Percentiles rank a stretch among this genome's conserved stretches.
These are phyloP conservation scores for Plasmodium chabaudi DNA, from an alignment of 169 alveolate species.

Conservation along the genomic window DNA sequence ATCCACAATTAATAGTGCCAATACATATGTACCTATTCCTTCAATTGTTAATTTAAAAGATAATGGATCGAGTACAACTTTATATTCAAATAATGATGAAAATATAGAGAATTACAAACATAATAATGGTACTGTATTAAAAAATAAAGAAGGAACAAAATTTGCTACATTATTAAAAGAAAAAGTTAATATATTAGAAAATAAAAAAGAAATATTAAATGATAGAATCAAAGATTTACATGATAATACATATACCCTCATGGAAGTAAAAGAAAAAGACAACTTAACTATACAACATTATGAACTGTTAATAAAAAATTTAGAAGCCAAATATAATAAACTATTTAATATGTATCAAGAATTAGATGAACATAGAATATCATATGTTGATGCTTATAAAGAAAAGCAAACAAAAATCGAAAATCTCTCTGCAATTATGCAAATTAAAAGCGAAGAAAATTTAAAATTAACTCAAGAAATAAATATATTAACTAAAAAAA, in stretches of 20 bases:
- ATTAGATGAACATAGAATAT: constrained; percentile 70
- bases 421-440: constrained; percentile 68
- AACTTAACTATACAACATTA: constrained; percentile 67
- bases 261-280: constrained; percentile 52
- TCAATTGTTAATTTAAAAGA: constrained; percentile 12
- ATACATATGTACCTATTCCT: constrained; percentile 23
- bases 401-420: constrained; percentile 72
- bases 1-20: constrained; percentile 36
- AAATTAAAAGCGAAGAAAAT: constrained; percentile 73
- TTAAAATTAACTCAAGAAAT: constrained; percentile 67
- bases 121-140: constrained; percentile 20
- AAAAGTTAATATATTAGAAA: constrained; percentile 44
- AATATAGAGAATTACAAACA: background rate
- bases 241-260: constrained; percentile 54
- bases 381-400: constrained; percentile 71
- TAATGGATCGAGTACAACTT: constrained; percentile 34
- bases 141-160: constrained; percentile 15
- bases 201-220: constrained; percentile 36
- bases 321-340: constrained; percentile 64
- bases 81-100: constrained; percentile 34
- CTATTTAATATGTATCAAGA: constrained; percentile 75
- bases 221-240: constrained; percentile 60
- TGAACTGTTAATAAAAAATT: constrained; percentile 62
- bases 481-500: constrained; percentile 39
- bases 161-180: constrained; percentile 20